phyloP scores from a whole-genome alignment of 2,329 filamentous ascomycete species.

The Trichoderma koningii region DNA sequence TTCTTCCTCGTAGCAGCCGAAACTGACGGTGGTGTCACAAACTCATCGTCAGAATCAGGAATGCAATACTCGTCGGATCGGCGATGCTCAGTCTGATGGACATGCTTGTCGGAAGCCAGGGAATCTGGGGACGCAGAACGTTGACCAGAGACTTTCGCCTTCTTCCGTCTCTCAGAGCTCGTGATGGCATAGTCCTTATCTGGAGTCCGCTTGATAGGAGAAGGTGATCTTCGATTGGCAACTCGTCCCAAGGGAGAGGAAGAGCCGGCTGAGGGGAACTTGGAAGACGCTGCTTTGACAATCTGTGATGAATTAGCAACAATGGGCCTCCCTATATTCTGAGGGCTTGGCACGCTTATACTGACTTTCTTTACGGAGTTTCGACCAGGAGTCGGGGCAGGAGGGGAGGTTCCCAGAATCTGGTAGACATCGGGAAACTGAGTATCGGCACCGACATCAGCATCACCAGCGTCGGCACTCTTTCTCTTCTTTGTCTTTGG shows the following conservation, averaged over 20 bases:
- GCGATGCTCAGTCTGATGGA: background rate
- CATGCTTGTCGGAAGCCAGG: background rate
- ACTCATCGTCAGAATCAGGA: slow-evolving; percentile 61
- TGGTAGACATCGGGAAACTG: slow-evolving; percentile 59
- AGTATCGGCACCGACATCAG: slow-evolving; percentile 43
- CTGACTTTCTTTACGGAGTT: slow-evolving; percentile 33
- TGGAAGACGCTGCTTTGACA: background rate
- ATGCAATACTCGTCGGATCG: slow-evolving; percentile 45
- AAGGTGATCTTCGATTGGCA: slow-evolving; percentile 16
- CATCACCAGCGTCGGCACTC: slow-evolving; percentile 49
- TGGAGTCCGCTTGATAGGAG: slow-evolving; percentile 11
- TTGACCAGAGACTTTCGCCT: slow-evolving; percentile 11
- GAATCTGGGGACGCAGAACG: slow-evolving; percentile 7
- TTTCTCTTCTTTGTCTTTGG: slow-evolving; percentile 55
- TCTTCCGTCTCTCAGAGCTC: slow-evolving; percentile 25
- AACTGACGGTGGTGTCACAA: slow-evolving; percentile 43
- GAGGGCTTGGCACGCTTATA: slow-evolving; percentile 26
- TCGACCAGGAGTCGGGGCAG: slow-evolving; percentile 40
- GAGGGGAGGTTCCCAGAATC: slow-evolving; percentile 46
- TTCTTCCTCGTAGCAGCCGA: slow-evolving; percentile 24
- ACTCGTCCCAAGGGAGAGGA: slow-evolving; percentile 26
- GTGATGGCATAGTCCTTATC: slow-evolving; percentile 14
- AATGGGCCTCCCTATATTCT: slow-evolving; percentile 28
- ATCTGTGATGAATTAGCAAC: slow-evolving; percentile 4
- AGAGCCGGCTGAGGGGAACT: background rate